These are phyloP conservation scores for Nemania sp. DNA, from an alignment of 2,329 filamentous ascomycete species.

Conservation along the genomic window DNA sequence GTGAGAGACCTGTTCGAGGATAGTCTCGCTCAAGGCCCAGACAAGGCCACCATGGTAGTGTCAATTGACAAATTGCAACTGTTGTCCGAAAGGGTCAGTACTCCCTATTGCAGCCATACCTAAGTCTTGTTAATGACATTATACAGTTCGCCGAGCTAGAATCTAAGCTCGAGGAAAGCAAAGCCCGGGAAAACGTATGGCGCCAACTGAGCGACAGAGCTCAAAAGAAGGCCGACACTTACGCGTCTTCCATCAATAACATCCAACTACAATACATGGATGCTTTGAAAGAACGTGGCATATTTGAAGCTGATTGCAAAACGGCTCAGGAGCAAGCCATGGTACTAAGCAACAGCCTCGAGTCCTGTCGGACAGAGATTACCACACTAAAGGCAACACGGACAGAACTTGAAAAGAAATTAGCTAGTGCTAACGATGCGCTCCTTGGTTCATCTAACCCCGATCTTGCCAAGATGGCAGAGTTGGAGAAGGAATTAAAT, in stretches of 20 bases:
- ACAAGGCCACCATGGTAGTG: conserved; percentile 48
- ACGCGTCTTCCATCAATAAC: conserved; percentile 57
- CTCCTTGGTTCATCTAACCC: conserved; percentile 55
- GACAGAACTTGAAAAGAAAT: conserved; percentile 52
- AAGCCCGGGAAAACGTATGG: conserved; percentile 53
- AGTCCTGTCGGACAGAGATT: conserved; percentile 55
- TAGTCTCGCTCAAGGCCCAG: conserved; percentile 34
- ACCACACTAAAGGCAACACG: conserved; percentile 56
- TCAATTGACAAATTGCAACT: conserved; percentile 50
- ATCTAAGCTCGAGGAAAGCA: conserved; percentile 50
- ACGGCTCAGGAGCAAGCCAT: conserved; percentile 54
- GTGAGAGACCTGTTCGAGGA: conserved; percentile 50
- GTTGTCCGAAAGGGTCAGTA: conserved; percentile 49
- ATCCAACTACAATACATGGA: conserved; percentile 62
- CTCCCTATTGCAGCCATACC: neutral
- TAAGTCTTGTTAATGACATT: conserved; percentile 32
- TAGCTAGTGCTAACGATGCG: conserved; percentile 52
- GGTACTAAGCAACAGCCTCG: conserved; percentile 50
- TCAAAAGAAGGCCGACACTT: conserved; percentile 60
- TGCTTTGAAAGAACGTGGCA: conserved; percentile 52
- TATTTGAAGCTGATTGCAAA: conserved; percentile 60
- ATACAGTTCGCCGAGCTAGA: conserved; percentile 55
- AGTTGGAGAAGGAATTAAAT: conserved; percentile 56
- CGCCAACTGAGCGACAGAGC: conserved; percentile 58
- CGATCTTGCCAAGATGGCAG: conserved; percentile 55